Percentiles rank a stretch among this genome's conserved stretches.
phyloP scores from a whole-genome alignment of 192 early-diverging fungal species.

The Coemansia sp. region DNA sequence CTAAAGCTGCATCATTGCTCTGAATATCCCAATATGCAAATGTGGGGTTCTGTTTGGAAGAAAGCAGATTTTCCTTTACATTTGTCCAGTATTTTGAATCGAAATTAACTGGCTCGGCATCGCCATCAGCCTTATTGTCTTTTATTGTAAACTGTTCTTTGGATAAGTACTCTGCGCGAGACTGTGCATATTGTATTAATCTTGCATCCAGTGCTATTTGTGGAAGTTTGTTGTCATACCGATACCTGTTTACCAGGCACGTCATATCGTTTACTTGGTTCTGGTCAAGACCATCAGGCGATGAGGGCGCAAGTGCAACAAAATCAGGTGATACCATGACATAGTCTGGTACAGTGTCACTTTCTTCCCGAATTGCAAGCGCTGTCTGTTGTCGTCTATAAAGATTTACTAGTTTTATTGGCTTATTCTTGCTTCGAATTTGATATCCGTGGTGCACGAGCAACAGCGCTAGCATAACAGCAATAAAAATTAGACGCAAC shows the following conservation, averaged over 20 bases:
- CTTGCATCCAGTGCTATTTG: conserved; percentile 34
- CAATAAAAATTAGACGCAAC: too few relatives aligned
- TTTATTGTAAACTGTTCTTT: background rate
- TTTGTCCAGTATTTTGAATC: conserved; percentile 31
- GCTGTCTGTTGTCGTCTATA: background rate
- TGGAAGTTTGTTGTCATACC: conserved; percentile 22
- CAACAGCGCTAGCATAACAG: too few relatives aligned
- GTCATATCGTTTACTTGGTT: conserved; percentile 37
- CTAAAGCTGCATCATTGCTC: background rate
- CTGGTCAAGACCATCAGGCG: conserved; percentile 16
- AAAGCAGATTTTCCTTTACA: conserved; percentile 32
- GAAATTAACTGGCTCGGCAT: conserved; percentile 7
- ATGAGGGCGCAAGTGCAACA: conserved; percentile 36
- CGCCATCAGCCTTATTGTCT: conserved; percentile 12
- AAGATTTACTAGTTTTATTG: background rate
- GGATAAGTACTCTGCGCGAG: conserved; percentile 28
- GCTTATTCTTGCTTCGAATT: too few relatives aligned
- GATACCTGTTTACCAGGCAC: conserved; percentile 35
- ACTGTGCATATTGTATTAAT: conserved; percentile 38
- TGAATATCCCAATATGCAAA: conserved; percentile 43
- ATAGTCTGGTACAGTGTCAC: conserved; percentile 30
- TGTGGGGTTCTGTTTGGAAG: conserved; percentile 30
- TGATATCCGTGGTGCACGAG: too few relatives aligned
- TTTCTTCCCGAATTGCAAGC: background rate
- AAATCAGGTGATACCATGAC: conserved; percentile 41